Evolutionary conservation across 106 monocot genomes (phyloP), one percentile per base, ranked within the genome.

Genomic region (Iris macrosiphon): DNA sequence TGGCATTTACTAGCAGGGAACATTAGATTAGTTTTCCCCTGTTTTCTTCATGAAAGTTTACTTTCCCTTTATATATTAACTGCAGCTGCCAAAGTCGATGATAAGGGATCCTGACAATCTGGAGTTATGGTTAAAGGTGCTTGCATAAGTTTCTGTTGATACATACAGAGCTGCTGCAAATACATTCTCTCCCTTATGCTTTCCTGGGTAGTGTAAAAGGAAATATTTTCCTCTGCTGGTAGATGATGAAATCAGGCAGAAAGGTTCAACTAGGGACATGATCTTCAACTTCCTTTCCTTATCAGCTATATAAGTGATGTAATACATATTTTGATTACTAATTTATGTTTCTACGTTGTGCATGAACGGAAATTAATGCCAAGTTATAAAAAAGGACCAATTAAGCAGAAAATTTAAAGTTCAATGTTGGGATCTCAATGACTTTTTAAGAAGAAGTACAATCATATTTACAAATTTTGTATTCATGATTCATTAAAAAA

Each of bases 251-350:
- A 51, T 77, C 42, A 89, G 60, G 69, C 95, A 96, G 64, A 82
- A 86, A 60, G 95, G 95, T 12, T 96, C 86, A 43, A 96, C 95
- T 21, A 77, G 53, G n/a, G 95, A 96, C 53, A 96, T 96, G 95
- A 82, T 96, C 39, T 96, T 89, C 39, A 89, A 89, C 68, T 96
- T 52, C 89, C 95, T 19, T 90, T 77, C 66, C 82, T 96, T 8
- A 58, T 96, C 9, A 87, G 87, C 38, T 72, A 87, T 72, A 82
- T 87, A 35, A 87, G 87, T 68, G n/a, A n/a, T n/a, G n/a, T n/a
- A n/a, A n/a, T n/a, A n/a, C n/a, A n/a, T n/a, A n/a, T n/a, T n/a
- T n/a, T n/a, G n/a, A n/a, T n/a, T n/a, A n/a, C n/a, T n/a, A n/a
- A n/a, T n/a, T n/a, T n/a, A n/a, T n/a, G n/a, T n/a, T n/a, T n/a